Conservation (phyloP, 2,329 filamentous ascomycete species). For the Fusarium sp. region DNA sequence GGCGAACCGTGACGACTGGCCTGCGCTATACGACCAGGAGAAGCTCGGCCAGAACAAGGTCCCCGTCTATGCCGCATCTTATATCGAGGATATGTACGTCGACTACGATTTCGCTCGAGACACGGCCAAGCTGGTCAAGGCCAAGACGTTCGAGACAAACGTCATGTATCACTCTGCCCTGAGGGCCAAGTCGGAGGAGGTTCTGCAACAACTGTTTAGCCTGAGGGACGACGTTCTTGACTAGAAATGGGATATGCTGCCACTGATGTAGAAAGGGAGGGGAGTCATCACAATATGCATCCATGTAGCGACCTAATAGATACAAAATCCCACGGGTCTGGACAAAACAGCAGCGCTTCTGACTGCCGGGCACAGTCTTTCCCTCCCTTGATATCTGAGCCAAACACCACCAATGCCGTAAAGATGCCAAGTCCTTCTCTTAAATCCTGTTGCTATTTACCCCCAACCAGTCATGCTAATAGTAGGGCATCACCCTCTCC, state of each 20-base stretch:
- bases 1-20: constrained; percentile 77
- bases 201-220: constrained; percentile 80
- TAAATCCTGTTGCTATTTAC: background rate
- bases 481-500: constrained; percentile 8
- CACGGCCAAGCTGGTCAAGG: constrained; percentile 80
- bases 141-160: constrained; percentile 88
- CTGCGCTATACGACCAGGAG: constrained; percentile 78
- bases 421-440: background rate
- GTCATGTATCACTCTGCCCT: constrained; percentile 88
- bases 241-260: constrained; percentile 46
- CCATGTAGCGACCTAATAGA: constrained; percentile 9
- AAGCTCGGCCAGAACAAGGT: constrained; percentile 82
- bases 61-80: constrained; percentile 87
- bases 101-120: constrained; percentile 79
- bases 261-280: background rate
- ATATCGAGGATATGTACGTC: constrained; percentile 93
- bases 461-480: background rate
- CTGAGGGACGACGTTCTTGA: constrained; percentile 77
- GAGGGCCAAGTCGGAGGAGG: constrained; percentile 77
- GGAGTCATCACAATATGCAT: background rate
- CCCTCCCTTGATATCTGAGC: background rate
- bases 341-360: background rate
- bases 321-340: background rate
- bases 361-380: background rate
- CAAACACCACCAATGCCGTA: background rate